Base-by-base conservation (phyloP, 2,329 filamentous ascomycete species). In the Alternaria burnsii region DNA sequence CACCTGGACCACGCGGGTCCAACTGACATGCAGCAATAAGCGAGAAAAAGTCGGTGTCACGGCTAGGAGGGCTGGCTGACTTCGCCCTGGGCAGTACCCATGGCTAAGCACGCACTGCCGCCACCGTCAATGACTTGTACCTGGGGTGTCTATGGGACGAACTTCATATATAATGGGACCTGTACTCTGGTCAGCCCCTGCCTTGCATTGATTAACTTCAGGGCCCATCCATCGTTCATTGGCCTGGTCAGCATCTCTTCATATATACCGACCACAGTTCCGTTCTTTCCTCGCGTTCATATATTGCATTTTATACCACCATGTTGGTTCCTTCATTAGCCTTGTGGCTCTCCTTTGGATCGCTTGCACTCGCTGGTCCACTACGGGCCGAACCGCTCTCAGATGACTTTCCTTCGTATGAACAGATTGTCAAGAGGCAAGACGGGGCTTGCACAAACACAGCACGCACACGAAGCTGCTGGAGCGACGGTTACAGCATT, bases 401-500 rank as follows among this genome's bases (percentile, higher is more conserved):
- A 20, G 57, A 59, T 34, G 57, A 52, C 9, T 59, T 66, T 16
- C 55, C 61, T 24, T 52, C 58, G 9, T 62, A 62, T 48, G 60
- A 60, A 34, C 69, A 68, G 34, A 51, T 74, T 46, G 63, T 69
- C 20, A 69, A 72, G 52, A 69, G 71, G 55, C 75, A 76, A 61
- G 75, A 77, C 50, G 66, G 73, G n/a, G 66, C 63, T 24, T 82
- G 81, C 66, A 81, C 74, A 11, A 79, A 82, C 61, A 74, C 74
- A 8, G 76, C 80, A 30, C 67, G 64, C 12, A 79, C 78, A 5
- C 72, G 81, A 62, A 69, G 68, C 14, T 83, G 81, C 65, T 83
- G 81, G 81, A 74, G 69, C 32, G 69, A 70, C 55, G 81, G 81
- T 43, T 81, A 76, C 72, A 80, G 76, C 59, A 80, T 82, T 42